Base-by-base conservation (phyloP, 345 rosid species). In the Aquilaria sinensis region DNA sequence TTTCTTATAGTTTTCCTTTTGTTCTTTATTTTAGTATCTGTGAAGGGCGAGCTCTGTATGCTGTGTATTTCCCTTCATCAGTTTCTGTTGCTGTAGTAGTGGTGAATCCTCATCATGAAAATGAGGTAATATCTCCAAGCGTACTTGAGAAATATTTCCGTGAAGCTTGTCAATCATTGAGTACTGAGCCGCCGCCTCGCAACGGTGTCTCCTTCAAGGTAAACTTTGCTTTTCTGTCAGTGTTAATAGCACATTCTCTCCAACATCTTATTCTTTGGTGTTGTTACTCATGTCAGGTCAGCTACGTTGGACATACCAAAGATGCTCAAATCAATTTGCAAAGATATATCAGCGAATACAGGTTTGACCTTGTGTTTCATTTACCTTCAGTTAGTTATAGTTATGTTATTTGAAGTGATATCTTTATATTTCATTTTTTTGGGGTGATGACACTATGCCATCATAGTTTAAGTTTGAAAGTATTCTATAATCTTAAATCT, bases 131-230 rank as follows among this genome's bases (percentile, higher is more conserved):
- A 67, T 75, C 83, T 12, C 65, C 88, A 65, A 69, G 85, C 72
- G 74, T 85, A 70, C 87, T 93, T 47, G 94, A 93, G 72, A 84
- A 72, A 72, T 96, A 93, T 75, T 88, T 84, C 69, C 84, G 81
- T 68, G 97, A 93, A 78, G 89, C 96, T 68, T 88, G 98, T 71
- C 83, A 67, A 64, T 79, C 87, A 52, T 67, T 86, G 77, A 87
- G 82, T 61, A 64, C 71, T 64, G 89, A 83, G 70, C 58, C 72
- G 29, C 75, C 80, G 68, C 66, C 84, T 15, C 73, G 60, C 69
- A 69, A 75, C 68, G 80, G 73, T 48, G 58, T 76, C 61, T 64
- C 58, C 70, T 81, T 84, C 82, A 86, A 90, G 86, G 97, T 87
- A 66, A 72, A 15, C 54, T 31, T 51, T 45, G 16, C 34, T 58